Evolutionary conservation across 140 eudicot genomes (phyloP).

Genomic region (Senecio squalidus): DNA sequence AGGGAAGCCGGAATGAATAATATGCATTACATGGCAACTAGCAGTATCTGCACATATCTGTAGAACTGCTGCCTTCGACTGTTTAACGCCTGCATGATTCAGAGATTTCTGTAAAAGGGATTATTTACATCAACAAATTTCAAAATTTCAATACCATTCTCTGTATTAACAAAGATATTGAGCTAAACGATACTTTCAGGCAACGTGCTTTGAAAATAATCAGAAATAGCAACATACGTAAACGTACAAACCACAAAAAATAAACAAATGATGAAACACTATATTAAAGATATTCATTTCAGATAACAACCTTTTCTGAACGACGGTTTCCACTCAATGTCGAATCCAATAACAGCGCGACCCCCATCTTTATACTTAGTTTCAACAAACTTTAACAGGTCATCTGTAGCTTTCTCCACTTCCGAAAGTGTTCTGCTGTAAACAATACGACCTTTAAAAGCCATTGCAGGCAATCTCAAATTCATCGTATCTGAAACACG

Average conservation of each 20-base stretch:
- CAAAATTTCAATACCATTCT: no score
- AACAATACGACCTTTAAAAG: slow-evolving; percentile 55
- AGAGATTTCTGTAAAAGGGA: slow-evolving; percentile 1
- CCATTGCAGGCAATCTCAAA: slow-evolving; percentile 43
- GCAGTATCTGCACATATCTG: slow-evolving; percentile 66
- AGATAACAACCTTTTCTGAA: slow-evolving; percentile 45
- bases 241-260: background rate
- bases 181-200: no score
- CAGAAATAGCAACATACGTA: background rate
- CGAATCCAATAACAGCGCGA: slow-evolving; percentile 55
- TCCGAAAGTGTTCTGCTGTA: slow-evolving; percentile 66
- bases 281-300: background rate
- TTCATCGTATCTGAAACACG: slow-evolving; percentile 29
- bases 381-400: slow-evolving; percentile 53
- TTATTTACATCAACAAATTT: background rate
- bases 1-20: slow-evolving; percentile 75
- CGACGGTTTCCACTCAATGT: slow-evolving; percentile 83
- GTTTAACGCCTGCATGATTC: slow-evolving; percentile 49
- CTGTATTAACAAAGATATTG: no score
- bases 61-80: slow-evolving; percentile 75
- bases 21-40: slow-evolving; percentile 70
- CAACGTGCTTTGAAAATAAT: no score
- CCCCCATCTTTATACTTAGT: slow-evolving; percentile 38
- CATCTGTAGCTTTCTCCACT: slow-evolving; percentile 68
- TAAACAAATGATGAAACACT: background rate